Evolutionary conservation across 306 rosid species (phyloP).

Genomic region (Cucumis cinereus): DNA sequence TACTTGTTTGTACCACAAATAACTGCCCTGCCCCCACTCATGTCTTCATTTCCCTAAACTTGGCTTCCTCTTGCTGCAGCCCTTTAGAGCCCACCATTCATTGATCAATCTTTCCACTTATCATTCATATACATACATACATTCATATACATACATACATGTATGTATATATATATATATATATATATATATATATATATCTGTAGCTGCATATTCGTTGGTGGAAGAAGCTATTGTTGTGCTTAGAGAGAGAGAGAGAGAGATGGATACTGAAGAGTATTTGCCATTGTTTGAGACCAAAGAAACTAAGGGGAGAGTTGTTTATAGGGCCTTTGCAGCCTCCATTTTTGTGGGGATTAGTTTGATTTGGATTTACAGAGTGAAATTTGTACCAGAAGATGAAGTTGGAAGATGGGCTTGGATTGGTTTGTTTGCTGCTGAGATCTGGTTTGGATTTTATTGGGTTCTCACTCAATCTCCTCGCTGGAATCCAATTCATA

Average conservation of each 20-base stretch:
- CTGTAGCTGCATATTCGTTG: not conserved
- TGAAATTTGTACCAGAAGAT: slow-evolving; percentile 19
- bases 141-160: not conserved
- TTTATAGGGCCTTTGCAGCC: slow-evolving; percentile 29
- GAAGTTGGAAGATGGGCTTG: slow-evolving; percentile 36
- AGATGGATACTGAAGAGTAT: not conserved
- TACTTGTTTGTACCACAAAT: not conserved
- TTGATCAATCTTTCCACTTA: not conserved
- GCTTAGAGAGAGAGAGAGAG: slow-evolving; percentile 2
- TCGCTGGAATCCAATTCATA: slow-evolving; percentile 46
- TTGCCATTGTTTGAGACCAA: slow-evolving; percentile 45
- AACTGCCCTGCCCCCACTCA: not conserved
- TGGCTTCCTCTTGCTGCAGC: not conserved
- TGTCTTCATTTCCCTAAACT: not conserved
- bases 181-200: not conserved
- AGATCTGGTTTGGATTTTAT: slow-evolving; percentile 71
- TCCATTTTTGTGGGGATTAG: slow-evolving; percentile 41
- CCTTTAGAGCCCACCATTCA: not conserved
- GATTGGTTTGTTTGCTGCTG: slow-evolving; percentile 52
- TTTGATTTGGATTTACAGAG: slow-evolving; percentile 56
- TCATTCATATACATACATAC: not conserved
- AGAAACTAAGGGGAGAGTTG: slow-evolving; percentile 24
- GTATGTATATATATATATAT: not conserved
- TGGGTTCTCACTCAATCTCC: slow-evolving; percentile 59
- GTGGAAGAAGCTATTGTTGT: not conserved